Percentiles rank a stretch among this genome's conserved stretches.
These are phyloP conservation scores for Marchantia polymorpha DNA, from an alignment of 225 moss, liverwort and hornwort genomes.

Conservation along the genomic window DNA sequence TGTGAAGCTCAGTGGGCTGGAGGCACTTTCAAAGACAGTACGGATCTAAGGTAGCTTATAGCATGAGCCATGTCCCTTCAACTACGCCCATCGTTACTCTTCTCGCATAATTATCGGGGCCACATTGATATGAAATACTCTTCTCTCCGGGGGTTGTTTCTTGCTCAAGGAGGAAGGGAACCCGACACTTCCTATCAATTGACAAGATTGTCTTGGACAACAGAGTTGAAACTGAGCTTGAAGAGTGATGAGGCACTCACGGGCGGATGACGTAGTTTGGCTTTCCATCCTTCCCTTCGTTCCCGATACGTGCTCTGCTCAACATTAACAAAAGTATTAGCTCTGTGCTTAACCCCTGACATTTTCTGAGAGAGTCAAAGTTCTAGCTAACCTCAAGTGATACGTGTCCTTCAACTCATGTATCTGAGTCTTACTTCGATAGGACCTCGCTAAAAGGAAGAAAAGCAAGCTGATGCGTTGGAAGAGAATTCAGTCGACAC, in stretches of 20 bases:
- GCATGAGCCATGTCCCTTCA: no score
- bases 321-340: not conserved
- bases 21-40: not conserved
- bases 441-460: no score
- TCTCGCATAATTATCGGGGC: no score
- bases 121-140: no score
- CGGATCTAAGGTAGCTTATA: no score
- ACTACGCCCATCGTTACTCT: not conserved
- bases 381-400: no score
- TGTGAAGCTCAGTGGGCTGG: not conserved
- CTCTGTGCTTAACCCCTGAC: no score
- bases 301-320: conserved; percentile 41
- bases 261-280: conserved; percentile 67
- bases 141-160: not conserved
- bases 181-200: not conserved
- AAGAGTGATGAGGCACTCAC: conserved; percentile 44
- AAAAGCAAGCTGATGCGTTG: no score
- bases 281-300: conserved; percentile 58
- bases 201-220: not conserved
- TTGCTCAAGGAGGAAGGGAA: not conserved
- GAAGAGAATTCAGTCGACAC: no score
- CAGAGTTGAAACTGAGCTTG: not conserved
- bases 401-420: no score
- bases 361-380: no score
- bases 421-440: no score